A percentile compares a stretch with the other conserved stretches of the same genome.
Conservation (phyloP, 163 green algal species). For the Chlorella variabilis region DNA sequence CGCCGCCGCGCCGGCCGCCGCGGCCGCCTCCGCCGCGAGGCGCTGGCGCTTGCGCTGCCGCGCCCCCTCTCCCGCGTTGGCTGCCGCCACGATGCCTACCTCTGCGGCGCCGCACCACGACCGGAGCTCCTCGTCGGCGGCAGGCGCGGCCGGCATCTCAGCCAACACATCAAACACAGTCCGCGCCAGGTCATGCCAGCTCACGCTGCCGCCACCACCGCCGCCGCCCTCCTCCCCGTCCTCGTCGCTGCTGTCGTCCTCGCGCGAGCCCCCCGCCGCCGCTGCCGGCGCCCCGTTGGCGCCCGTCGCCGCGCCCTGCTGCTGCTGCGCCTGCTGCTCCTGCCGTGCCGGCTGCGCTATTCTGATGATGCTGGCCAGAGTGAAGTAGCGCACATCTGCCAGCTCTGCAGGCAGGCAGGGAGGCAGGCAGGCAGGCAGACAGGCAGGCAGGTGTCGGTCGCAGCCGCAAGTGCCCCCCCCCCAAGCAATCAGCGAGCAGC, state of each 20-base stretch:
- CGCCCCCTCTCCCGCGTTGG: slow-evolving; percentile 12
- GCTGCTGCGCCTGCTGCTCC: slow-evolving; percentile 3
- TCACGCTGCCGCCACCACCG: neutral
- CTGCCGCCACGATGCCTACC: slow-evolving; percentile 30
- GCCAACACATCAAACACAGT: slow-evolving; percentile 70
- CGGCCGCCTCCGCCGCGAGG: neutral
- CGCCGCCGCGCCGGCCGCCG: neutral
- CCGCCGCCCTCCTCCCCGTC: neutral
- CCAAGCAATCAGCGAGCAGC: too few relatives aligned
- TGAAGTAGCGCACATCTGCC: slow-evolving; percentile 68
- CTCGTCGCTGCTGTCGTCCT: neutral
- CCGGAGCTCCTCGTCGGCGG: neutral
- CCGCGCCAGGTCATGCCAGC: slow-evolving; percentile 48
- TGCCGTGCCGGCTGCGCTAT: neutral
- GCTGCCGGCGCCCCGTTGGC: neutral
- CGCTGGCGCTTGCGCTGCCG: slow-evolving; percentile 40
- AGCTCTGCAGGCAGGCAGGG: neutral
- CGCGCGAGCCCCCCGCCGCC: neutral
- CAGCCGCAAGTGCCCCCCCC: too few relatives aligned
- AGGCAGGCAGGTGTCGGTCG: neutral
- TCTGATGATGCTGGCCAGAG: slow-evolving; percentile 47
- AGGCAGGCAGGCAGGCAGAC: neutral
- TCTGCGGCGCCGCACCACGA: slow-evolving; percentile 79
- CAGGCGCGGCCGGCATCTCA: neutral
- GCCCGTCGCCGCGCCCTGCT: neutral